Base-by-base conservation (phyloP, 176 grass and related monocot species). In the Lolium perenne region DNA sequence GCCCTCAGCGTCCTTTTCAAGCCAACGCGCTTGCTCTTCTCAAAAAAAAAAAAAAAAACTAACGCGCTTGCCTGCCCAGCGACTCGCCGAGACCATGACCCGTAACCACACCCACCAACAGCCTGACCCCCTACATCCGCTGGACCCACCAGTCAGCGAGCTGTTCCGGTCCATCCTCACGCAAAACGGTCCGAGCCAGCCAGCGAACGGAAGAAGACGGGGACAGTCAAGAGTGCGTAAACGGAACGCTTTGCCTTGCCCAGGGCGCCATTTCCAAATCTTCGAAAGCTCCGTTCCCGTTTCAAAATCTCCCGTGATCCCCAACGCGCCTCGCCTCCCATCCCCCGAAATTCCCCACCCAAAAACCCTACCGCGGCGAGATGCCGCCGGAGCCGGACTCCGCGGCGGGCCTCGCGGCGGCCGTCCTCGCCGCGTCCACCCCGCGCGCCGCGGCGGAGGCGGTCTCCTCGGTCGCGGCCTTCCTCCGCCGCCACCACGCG, bases 401-500 rank as follows among this genome's bases (percentile, higher is more conserved):
- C 58, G 61, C 86, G 11, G 64, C 86, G 4, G 49, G 83, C 53
- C 86, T 95, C 75, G 83, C 85, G 43, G 86, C 55, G 21, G 74
- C 84, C 46, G 80, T 91, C 86, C 77, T 64, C 35, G 73, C 92
- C 25, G 86, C 93, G 2, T 46, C 85, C 56, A 55, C 84, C 8
- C 84, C 86, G 4, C 71, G 58, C 4, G 89, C 87, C 55, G 92
- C 89, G 76, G 61, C 65, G 69, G 79, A 46, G 53, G 86, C 86
- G 6, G 75, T 87, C 56, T 57, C 79, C 46, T 59, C 79, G 53
- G 75, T 83, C 49, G 74, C 83, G 13, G 70, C 87, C 76, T 95
- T 92, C 84, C 91, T 98, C 81, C 38, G 84, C 22, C 83, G 90
- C 58, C 94, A 95, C 82, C 94, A 94, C 82, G 86, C 46, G 14